Evolutionary conservation across 2,329 filamentous ascomycete genomes (phyloP).

Genomic region (Blastomyces gilchristii): DNA sequence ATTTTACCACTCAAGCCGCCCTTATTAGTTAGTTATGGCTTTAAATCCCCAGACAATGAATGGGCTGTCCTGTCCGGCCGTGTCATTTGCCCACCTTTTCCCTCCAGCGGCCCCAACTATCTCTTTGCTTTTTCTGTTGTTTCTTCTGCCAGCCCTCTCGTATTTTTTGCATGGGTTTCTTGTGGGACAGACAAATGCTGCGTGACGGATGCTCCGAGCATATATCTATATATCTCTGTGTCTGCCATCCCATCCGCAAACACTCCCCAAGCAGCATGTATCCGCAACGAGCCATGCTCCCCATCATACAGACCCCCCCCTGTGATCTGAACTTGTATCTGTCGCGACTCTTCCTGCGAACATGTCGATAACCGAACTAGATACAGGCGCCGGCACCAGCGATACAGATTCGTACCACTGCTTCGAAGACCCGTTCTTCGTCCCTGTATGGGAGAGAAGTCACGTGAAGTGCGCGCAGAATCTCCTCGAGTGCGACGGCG

Average conservation of each 20-base stretch:
- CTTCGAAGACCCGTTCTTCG: constrained; percentile 17
- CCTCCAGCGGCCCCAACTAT: background rate
- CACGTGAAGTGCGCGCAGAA: constrained; percentile 31
- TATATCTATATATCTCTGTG: no score
- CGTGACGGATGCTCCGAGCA: background rate
- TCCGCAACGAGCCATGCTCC: background rate
- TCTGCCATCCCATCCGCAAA: background rate
- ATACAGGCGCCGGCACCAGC: background rate
- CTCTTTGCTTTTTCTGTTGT: background rate
- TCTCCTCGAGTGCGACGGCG: constrained; percentile 30
- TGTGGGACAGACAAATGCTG: background rate
- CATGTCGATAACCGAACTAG: constrained; percentile 3
- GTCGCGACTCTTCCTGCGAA: background rate
- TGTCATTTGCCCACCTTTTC: background rate
- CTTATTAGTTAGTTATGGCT: background rate
- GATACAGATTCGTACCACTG: constrained; percentile 2
- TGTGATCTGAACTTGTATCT: background rate
- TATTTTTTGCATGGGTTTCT: background rate
- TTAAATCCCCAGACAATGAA: background rate
- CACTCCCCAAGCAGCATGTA: background rate
- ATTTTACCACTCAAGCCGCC: background rate
- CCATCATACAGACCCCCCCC: background rate
- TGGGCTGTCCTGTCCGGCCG: background rate
- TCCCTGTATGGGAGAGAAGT: constrained; percentile 33
- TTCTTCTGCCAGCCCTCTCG: background rate